Percentiles rank a stretch among this genome's conserved stretches.
These are phyloP conservation scores for Zygosaccharomyces pseudobailii DNA, from an alignment of 1,139 yeast species.

Conservation along the genomic window DNA sequence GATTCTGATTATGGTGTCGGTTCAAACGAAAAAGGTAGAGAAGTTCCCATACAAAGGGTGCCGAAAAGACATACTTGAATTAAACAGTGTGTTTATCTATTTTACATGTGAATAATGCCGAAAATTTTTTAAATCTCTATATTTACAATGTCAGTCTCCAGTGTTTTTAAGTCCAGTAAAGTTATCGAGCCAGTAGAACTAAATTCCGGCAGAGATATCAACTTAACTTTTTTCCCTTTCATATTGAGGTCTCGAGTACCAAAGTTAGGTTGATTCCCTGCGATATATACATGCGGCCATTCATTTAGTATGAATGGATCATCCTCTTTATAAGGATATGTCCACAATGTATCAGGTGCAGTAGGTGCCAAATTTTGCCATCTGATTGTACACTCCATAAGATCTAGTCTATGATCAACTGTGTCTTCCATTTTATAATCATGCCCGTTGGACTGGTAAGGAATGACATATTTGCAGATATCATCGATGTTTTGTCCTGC, in stretches of 20 bases:
- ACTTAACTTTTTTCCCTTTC: slow-evolving; percentile 38
- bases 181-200: slow-evolving; percentile 62
- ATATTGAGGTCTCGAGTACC: slow-evolving; percentile 35
- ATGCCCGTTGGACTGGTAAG: slow-evolving; percentile 29
- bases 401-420: slow-evolving; percentile 41
- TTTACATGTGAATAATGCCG: slow-evolving; percentile 9
- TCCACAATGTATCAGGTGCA: slow-evolving; percentile 91
- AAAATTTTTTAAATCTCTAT: slow-evolving; percentile 31
- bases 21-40: slow-evolving; percentile 41
- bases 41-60: slow-evolving; percentile 37
- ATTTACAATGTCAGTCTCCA: slow-evolving; percentile 47
- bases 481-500: slow-evolving; percentile 85
- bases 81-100: slow-evolving; percentile 7
- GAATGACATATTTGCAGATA: slow-evolving; percentile 58
- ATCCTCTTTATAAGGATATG: slow-evolving; percentile 72
- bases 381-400: slow-evolving; percentile 62
- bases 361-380: slow-evolving; percentile 94
- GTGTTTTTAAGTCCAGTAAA: slow-evolving; percentile 54
- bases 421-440: slow-evolving; percentile 23
- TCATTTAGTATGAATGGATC: slow-evolving; percentile 81
- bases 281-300: slow-evolving; percentile 81
- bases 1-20: slow-evolving; percentile 47
- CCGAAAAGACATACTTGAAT: slow-evolving; percentile 11
- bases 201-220: slow-evolving; percentile 72
- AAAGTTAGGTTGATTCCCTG: slow-evolving; percentile 73